phyloP scores from a whole-genome alignment of 2,329 filamentous ascomycete genomes.

The Claviceps sp. region DNA sequence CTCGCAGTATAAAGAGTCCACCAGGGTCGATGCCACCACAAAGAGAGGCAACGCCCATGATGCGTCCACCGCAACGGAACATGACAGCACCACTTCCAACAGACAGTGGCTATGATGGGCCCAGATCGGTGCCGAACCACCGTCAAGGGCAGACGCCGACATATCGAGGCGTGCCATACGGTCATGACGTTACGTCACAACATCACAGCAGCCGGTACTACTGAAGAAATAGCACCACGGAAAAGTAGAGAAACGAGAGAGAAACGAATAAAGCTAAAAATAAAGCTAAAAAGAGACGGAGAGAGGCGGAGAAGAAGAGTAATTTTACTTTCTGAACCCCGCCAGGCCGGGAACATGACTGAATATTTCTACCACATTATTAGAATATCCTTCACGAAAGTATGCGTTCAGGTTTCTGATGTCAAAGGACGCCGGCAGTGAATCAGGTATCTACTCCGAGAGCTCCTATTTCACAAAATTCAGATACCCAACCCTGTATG shows the following conservation, averaged over 20 bases:
- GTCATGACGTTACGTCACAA: constrained; percentile 21
- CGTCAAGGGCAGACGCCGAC: constrained; percentile 7
- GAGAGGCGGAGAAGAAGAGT: neutral
- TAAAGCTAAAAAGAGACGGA: neutral
- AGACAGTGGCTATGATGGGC: constrained; percentile 3
- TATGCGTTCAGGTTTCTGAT: neutral
- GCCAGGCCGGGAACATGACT: neutral
- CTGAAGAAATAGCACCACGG: neutral
- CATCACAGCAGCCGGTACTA: constrained; percentile 12
- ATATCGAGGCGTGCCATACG: constrained; percentile 17
- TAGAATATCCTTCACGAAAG: neutral
- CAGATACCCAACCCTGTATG: neutral
- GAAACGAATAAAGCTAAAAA: neutral
- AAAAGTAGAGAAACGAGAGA: neutral
- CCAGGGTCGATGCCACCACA: constrained; percentile 10
- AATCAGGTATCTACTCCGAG: neutral
- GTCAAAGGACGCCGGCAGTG: neutral
- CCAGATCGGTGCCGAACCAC: constrained; percentile 15
- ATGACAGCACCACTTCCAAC: constrained; percentile 27
- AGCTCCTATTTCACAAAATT: neutral
- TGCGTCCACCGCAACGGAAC: constrained; percentile 27
- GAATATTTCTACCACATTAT: neutral
- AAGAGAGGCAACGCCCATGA: constrained; percentile 17
- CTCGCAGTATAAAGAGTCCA: constrained; percentile 27
- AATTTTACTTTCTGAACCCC: neutral